These are phyloP conservation scores for Hypoxylon sp. DNA, from an alignment of 2,329 filamentous ascomycete genomes.

Conservation along the genomic window DNA sequence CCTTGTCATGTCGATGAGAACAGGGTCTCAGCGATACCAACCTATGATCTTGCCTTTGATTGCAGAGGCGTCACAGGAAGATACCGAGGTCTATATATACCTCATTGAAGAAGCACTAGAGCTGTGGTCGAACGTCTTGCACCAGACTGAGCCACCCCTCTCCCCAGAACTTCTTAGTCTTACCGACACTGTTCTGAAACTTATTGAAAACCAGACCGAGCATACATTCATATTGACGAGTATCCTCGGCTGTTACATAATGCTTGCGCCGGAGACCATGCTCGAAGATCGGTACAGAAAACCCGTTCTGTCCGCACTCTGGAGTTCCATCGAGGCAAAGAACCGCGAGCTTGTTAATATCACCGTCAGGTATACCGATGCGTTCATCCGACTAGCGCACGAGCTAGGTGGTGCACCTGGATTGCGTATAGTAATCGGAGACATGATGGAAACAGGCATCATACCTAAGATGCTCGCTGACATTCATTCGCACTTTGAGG, in stretches of 20 bases:
- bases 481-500: slow-evolving; percentile 78
- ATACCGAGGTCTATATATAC: slow-evolving; percentile 82
- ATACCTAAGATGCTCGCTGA: slow-evolving; percentile 75
- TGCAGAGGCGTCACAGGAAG: slow-evolving; percentile 81
- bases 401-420: slow-evolving; percentile 73
- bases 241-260: slow-evolving; percentile 78
- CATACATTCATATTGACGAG: slow-evolving; percentile 73
- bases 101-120: slow-evolving; percentile 93
- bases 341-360: slow-evolving; percentile 72
- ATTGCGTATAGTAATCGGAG: slow-evolving; percentile 74
- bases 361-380: slow-evolving; percentile 74
- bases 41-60: slow-evolving; percentile 86
- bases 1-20: slow-evolving; percentile 87
- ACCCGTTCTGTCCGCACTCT: slow-evolving; percentile 66
- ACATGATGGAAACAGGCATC: slow-evolving; percentile 75
- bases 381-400: slow-evolving; percentile 74
- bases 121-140: slow-evolving; percentile 84
- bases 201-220: slow-evolving; percentile 77
- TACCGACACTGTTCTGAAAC: slow-evolving; percentile 73
- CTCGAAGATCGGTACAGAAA: slow-evolving; percentile 70
- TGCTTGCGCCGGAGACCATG: slow-evolving; percentile 78
- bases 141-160: slow-evolving; percentile 74
- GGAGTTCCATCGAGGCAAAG: slow-evolving; percentile 64
- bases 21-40: slow-evolving; percentile 83
- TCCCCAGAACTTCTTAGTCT: slow-evolving; percentile 74